Evolutionary conservation across 2,329 filamentous ascomycete genomes (phyloP).

Genomic region (Thielaviopsis cerberus): DNA sequence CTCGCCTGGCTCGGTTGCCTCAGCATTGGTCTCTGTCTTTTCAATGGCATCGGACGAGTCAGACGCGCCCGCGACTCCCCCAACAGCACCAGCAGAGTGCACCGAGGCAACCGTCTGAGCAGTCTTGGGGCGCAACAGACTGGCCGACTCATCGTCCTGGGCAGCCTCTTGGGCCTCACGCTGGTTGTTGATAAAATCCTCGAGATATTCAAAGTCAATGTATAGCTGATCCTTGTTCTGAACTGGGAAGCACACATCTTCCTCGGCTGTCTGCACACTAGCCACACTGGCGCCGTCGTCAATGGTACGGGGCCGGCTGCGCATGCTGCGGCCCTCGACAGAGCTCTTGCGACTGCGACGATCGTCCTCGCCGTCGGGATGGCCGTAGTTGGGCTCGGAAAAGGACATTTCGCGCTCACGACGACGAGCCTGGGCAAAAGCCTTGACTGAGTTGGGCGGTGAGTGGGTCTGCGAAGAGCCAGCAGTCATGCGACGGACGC

Average conservation of each 20-base stretch:
- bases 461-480: slow-evolving; percentile 51
- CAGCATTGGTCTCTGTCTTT: slow-evolving; percentile 23
- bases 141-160: slow-evolving; percentile 13
- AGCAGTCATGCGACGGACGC: slow-evolving; percentile 36
- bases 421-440: slow-evolving; percentile 78
- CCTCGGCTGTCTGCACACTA: slow-evolving; percentile 55
- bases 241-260: slow-evolving; percentile 79
- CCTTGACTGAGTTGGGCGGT: slow-evolving; percentile 91
- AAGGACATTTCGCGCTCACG: slow-evolving; percentile 55
- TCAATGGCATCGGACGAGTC: slow-evolving; percentile 27
- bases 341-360: slow-evolving; percentile 52
- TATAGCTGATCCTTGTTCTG: slow-evolving; percentile 57
- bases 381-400: slow-evolving; percentile 27
- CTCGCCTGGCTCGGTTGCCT: slow-evolving; percentile 20
- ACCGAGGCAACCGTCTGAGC: slow-evolving; percentile 18
- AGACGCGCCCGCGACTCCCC: slow-evolving; percentile 38
- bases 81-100: slow-evolving; percentile 26
- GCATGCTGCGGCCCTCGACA: slow-evolving; percentile 36
- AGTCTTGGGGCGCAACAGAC: slow-evolving; percentile 16
- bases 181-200: slow-evolving; percentile 64
- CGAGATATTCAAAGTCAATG: slow-evolving; percentile 83
- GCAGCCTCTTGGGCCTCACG: slow-evolving; percentile 18
- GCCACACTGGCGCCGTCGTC: slow-evolving; percentile 43
- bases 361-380: slow-evolving; percentile 27
- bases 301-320: slow-evolving; percentile 39